Base-by-base conservation (phyloP, 305 asterid genomes). In the Rubia occidens region DNA sequence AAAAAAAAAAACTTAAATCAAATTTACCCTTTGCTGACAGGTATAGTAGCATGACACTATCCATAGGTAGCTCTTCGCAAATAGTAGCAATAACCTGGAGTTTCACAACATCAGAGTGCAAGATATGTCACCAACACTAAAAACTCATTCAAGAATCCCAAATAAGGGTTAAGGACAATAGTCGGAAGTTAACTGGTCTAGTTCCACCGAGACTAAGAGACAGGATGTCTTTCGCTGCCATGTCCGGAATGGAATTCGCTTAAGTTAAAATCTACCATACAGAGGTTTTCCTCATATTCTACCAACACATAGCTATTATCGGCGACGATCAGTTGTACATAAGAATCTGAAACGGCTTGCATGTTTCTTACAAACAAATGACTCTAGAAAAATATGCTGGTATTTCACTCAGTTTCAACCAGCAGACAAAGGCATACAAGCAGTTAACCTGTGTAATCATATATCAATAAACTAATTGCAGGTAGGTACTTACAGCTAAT, bases 31-130 rank as follows among this genome's bases (percentile, higher is more conserved):
- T 68, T 39, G 95, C 86, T 61, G 99, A 89, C 69, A 94, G 71
- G 81, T 94, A 94, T 73, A 94, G 71, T 70, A 94, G 86, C 89
- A 94, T 77, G 70, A 91, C 86, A 79, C 82, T 86, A 74, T 94
- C 99, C 47, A 78, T 83, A 75, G 96, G 95, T 69, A 94, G 99
- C 78, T 88, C 95, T 82, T 88, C 95, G 72, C 95, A 89, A 39
- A 84, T 85, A 66, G 95, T 82, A 51, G 99, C 99, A 72, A 94
- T 82, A 75, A 86, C 96, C 99, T 94, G 88, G 44, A 71, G 40
- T 64, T 35, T 10, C 62, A 76, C 24, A 71, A 70, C 13, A 56
- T 18, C 21, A 44, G 43, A 67, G 6, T 3, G 55, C 1, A 29
- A 51, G 26, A 67, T 15, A 15, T 40, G 44, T 40, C 44, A 40